Evolutionary conservation across 2,329 filamentous ascomycete genomes (phyloP), one percentile per base, ranked within the genome.

Genomic region (Akanthomyces uredinophilus): DNA sequence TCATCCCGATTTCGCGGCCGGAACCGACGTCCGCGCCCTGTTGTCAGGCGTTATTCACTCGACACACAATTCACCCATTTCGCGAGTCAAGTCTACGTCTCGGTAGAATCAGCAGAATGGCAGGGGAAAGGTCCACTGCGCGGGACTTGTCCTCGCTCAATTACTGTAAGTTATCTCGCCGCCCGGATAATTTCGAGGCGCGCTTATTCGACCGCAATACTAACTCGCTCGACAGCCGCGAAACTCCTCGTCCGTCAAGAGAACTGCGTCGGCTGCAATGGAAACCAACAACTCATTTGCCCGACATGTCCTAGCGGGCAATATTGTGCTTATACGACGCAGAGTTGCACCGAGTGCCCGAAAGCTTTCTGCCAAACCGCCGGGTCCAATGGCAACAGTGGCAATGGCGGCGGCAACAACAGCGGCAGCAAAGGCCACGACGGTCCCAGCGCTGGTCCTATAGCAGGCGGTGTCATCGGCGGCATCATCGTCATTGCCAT

Each of bases 391-490:
- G 32, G 66, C 60, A 62, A 55, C 35, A 60, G 63, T 16, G 65
- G 67, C 50, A n/a, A 44, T 16, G 58, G 59, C 18, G 70, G 69
- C 7, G 61, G 63, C 24, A 70, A 69, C 44, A 77, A 77, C 13
- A 81, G 84, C 27, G 24, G 24, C 3, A 61, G 51, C 43, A 70
- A 70, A 22, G 56, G 57, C 20, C 70, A 69, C 43, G 77, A 77
- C 13, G 81, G 84, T 8, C 84, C 89, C 8, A 93, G 91, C 68
- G 80, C 88, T 1, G 93, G 93, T 47, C 91, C 91, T 39, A 97
- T 99, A 66, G 94, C 90, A 2, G 95, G 95, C 66, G 94, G 94
- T 66, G 92, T 97, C 11, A 79, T 98, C 49, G 95, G 92, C 66
- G 95, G 92, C 67, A 74, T 98, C 16, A 82, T 83, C n/a, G 81